A percentile compares a stretch with the other conserved stretches of the same genome.
These are phyloP conservation scores for Xylaria sp. DNA, from an alignment of 2,329 filamentous ascomycete species.

Conservation along the genomic window DNA sequence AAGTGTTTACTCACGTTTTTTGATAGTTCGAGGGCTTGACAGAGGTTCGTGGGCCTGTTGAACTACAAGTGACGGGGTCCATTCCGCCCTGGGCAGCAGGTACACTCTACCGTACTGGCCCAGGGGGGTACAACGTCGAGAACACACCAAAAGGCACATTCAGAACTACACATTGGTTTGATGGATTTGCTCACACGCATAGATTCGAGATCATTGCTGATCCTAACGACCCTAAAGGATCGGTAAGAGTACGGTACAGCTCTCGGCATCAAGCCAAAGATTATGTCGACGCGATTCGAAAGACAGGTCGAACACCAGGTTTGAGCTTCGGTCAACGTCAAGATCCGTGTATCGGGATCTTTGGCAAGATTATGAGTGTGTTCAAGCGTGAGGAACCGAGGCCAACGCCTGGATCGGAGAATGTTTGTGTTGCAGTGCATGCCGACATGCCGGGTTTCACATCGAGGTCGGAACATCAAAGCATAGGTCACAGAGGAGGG, in stretches of 20 bases:
- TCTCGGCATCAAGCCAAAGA: constrained; percentile 75
- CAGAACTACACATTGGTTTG: constrained; percentile 80
- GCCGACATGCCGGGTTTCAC: constrained; percentile 70
- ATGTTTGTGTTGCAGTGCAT: constrained; percentile 73
- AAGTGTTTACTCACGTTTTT: constrained; percentile 23
- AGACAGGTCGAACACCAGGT: constrained; percentile 64
- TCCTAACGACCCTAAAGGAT: constrained; percentile 35
- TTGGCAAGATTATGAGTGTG: constrained; percentile 74
- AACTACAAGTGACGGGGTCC: constrained; percentile 69
- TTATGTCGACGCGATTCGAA: constrained; percentile 68
- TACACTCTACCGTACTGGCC: constrained; percentile 77
- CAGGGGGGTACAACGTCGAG: constrained; percentile 71
- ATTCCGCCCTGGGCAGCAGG: constrained; percentile 80
- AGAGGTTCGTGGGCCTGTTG: constrained; percentile 72
- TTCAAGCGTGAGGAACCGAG: constrained; percentile 53
- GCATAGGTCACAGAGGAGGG: constrained; percentile 52
- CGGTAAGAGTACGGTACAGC: constrained; percentile 70
- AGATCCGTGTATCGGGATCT: constrained; percentile 79
- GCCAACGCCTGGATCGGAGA: constrained; percentile 54
- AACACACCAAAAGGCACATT: constrained; percentile 67
- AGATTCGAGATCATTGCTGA: constrained; percentile 72
- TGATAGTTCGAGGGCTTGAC: constrained; percentile 72
- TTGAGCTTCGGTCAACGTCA: constrained; percentile 76
- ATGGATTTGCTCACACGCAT: constrained; percentile 77
- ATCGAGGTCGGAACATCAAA: constrained; percentile 29